Evolutionary conservation across 2,329 filamentous ascomycete genomes (phyloP), one percentile per base, ranked within the genome.

Genomic region (Stenocarpella maydis): DNA sequence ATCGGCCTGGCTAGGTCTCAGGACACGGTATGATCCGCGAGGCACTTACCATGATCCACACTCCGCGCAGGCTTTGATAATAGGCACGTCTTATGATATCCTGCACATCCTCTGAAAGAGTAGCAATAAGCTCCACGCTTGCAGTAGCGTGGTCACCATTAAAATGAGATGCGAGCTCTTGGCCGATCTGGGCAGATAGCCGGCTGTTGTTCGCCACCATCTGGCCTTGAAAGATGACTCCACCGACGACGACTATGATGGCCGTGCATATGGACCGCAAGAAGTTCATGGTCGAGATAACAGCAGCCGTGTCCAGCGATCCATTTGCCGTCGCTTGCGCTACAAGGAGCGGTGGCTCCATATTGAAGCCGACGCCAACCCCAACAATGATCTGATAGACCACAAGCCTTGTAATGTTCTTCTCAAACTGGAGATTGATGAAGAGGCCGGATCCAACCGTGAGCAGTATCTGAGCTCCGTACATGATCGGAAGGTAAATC

Each of bases 211-310:
- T 86, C 55, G 82, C 82, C 72, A 88, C 80, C 89, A 94, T 92
- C 70, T 86, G 82, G 77, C 95, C 94, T 79, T 93, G 90, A 80
- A 95, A 94, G 45, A 95, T 86, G 54, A 93, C 91, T n/a, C 91
- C 89, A 28, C 92, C 92, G 47, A 94, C 83, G 1, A 93, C 91
- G 65, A 94, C 86, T 0, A 89, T 90, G 24, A 90, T 86, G 2
- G 89, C 86, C 0, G 89, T 92, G 12, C 89, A 90, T 3, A 94
- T 81, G 73, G 92, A 91, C 24, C 92, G 88, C 9, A 90, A 83
- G 76, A 92, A 92, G 10, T 86, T 84, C 72, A 92, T 90, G 1
- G 89, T 90, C 0, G 90, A 86, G 0, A 90, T 92, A 0, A 88
- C 90, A 1, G 89, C 86, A n/a, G 88, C 91, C 55, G 91, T 90